phyloP scores from a whole-genome alignment of 2,329 filamentous ascomycete genomes.

The Sphaerulina musiva region DNA sequence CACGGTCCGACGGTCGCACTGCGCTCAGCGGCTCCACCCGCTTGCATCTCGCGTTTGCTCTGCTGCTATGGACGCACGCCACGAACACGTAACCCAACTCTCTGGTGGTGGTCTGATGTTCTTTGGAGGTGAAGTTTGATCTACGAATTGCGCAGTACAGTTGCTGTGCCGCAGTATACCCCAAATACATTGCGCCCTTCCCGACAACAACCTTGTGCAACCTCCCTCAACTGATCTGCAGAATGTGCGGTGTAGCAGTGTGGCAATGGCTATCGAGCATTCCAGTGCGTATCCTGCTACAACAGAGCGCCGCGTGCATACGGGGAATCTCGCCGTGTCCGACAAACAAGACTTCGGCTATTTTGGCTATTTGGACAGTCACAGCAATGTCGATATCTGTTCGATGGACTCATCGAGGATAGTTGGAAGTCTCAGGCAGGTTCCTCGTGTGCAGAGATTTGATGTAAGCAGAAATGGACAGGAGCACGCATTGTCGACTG shows the following conservation, averaged over 20 bases:
- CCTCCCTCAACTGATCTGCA: not conserved
- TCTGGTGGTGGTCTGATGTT: not conserved
- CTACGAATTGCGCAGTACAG: not conserved
- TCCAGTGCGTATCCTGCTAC: not conserved
- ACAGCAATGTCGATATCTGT: no score
- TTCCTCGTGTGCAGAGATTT: no score
- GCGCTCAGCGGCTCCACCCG: not conserved
- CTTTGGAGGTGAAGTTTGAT: not conserved
- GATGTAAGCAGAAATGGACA: no score
- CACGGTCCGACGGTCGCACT: not conserved
- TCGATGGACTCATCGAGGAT: no score
- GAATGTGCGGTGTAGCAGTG: not conserved
- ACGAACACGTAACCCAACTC: not conserved
- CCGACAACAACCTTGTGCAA: not conserved
- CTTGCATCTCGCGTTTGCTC: not conserved
- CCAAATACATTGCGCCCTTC: not conserved
- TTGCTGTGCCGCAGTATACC: not conserved
- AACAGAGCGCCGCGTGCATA: not conserved
- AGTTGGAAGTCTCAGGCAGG: no score
- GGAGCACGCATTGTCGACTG: no score
- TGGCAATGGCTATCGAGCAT: not conserved
- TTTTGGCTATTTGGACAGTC: no score
- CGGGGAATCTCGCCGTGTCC: no score
- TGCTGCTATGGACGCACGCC: not conserved
- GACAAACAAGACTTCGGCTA: no score